Evolutionary conservation across 2,329 filamentous ascomycete species (phyloP).

Genomic region (Daldinia sp.): DNA sequence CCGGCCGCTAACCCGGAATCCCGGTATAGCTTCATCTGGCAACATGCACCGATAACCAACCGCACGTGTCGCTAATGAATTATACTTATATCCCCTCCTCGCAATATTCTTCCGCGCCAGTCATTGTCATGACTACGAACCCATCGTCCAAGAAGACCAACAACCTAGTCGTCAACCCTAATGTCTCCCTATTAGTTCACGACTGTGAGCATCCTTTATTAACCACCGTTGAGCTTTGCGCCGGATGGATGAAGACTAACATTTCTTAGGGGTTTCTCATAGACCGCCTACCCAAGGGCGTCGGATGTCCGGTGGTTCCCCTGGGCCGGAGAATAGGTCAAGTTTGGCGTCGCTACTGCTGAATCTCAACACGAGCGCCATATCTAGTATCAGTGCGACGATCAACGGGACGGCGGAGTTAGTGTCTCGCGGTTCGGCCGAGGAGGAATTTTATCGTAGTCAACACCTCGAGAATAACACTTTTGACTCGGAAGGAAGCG

Average conservation of each 20-base stretch:
- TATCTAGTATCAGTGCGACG: slow-evolving; percentile 89
- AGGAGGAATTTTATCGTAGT: slow-evolving; percentile 84
- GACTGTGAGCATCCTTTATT: slow-evolving; percentile 67
- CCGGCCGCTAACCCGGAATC: slow-evolving; percentile 5
- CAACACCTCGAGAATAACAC: slow-evolving; percentile 93
- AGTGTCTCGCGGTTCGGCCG: slow-evolving; percentile 75
- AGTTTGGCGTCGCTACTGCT: slow-evolving; percentile 84
- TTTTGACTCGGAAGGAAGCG: slow-evolving; percentile 69
- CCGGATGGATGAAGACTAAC: too few species aligned
- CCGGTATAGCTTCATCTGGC: slow-evolving; percentile 84
- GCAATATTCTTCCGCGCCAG: slow-evolving; percentile 72
- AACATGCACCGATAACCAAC: slow-evolving; percentile 82
- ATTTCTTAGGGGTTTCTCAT: slow-evolving; percentile 77
- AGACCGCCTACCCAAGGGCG: slow-evolving; percentile 78
- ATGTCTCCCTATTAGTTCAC: slow-evolving; percentile 93
- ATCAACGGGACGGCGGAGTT: slow-evolving; percentile 89
- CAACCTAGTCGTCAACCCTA: slow-evolving; percentile 84
- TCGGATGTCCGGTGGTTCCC: slow-evolving; percentile 67
- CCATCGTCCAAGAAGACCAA: slow-evolving; percentile 79
- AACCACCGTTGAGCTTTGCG: neutral
- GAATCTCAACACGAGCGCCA: slow-evolving; percentile 87
- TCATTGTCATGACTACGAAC: slow-evolving; percentile 94
- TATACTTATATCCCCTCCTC: slow-evolving; percentile 93
- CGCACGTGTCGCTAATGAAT: slow-evolving; percentile 97
- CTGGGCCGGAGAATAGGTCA: slow-evolving; percentile 70